Base-by-base conservation (phyloP, 371 early-diverging fungal genomes). In the Actinomucor elegans region DNA sequence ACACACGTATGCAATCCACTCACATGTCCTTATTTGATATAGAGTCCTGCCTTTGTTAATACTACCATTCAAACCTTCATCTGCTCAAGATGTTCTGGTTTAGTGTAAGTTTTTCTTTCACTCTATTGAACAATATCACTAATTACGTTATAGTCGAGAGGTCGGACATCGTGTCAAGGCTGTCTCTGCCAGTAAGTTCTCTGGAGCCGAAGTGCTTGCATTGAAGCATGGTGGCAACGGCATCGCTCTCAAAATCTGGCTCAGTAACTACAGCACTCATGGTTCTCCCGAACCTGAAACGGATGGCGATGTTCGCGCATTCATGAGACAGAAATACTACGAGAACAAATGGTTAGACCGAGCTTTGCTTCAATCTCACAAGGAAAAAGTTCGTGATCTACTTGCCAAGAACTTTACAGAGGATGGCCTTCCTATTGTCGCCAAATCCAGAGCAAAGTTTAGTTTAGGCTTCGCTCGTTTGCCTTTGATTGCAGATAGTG, bases 161-260 rank as follows among this genome's bases (percentile, higher is more conserved):
- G 70, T 85, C 26, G 84, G 79, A 29, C 83, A 84, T 66, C 75
- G 87, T 40, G 81, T 87, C 40, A 87, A 87, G 46, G 84, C 87
- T 37, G 73, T 85, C 37, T 80, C 83, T 7, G 82, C 84, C 3
- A 85, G 86, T 18, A 79, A 67, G 3, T 87, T 85, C 41, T 75
- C 84, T 18, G 67, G 73, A 12, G 67, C 75, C 18, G 85, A 87
- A 53, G 62, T 81, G 0, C 51, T 75, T 7, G 75, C 78, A 5
- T 61, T 86, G 18, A 71, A 80, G 43, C 70, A 75, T 34, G 85
- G 84, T 23, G 85, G 87, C 36, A 86, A 86, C 55, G 75, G 66
- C 32, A 73, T 77, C 15, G 75, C 71, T 18, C 48, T 45, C 14
- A 37, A 48, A 5, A 64, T 71, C 5, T 75, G 75, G 75, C 43